phyloP scores from a whole-genome alignment of 2,329 filamentous ascomycete genomes.

The Colletotrichum sp. region DNA sequence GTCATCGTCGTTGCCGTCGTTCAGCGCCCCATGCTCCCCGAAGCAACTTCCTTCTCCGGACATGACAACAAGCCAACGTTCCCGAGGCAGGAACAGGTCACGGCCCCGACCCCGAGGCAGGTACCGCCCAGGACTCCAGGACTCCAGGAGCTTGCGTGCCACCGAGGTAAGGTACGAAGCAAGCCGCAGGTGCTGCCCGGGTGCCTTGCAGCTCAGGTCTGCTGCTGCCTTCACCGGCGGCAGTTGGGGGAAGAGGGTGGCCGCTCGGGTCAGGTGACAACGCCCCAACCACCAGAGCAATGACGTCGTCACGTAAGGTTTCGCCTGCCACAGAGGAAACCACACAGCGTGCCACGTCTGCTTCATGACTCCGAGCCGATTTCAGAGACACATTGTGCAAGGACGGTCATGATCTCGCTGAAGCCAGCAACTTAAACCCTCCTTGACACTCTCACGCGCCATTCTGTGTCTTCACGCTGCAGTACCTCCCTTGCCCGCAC shows the following conservation, averaged over 20 bases:
- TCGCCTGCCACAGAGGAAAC: constrained; percentile 19
- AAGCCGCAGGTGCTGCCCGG: neutral
- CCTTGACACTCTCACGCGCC: neutral
- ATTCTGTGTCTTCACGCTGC: neutral
- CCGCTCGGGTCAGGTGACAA: constrained; percentile 15
- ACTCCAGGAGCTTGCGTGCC: neutral
- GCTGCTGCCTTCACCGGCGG: neutral
- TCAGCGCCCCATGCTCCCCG: neutral
- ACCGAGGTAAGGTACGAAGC: neutral
- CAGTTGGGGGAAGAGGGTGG: neutral
- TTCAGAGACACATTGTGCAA: constrained; percentile 1
- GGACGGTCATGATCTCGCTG: neutral
- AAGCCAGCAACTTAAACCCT: neutral
- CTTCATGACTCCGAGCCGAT: constrained; percentile 16
- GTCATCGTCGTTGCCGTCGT: neutral
- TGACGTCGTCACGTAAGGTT: constrained; percentile 22
- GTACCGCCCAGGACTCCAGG: neutral
- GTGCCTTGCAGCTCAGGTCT: neutral
- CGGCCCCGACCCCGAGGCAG: neutral
- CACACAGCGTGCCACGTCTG: constrained; percentile 18
- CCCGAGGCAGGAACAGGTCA: neutral
- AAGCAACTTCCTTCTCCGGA: neutral
- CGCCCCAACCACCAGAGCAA: constrained; percentile 12
- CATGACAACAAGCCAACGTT: neutral
- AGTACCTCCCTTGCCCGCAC: neutral